phyloP scores from a whole-genome alignment of 352 stramenopile species.

The Phytopythium vexans region DNA sequence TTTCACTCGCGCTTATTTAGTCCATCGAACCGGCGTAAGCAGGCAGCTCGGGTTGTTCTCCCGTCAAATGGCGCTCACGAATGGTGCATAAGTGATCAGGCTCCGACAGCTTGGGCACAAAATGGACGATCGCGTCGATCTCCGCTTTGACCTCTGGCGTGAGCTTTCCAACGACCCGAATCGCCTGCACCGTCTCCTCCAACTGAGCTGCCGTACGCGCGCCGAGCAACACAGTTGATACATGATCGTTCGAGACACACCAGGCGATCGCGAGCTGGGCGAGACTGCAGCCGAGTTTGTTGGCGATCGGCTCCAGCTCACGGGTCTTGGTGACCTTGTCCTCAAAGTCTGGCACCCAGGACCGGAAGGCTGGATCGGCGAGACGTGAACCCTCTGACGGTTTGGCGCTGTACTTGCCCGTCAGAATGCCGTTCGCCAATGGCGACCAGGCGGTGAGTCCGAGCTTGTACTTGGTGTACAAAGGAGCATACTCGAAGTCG shows the following conservation, averaged over 20 bases:
- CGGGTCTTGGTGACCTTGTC: slow-evolving; percentile 30
- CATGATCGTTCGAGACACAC: slow-evolving; percentile 56
- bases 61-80: too few relatives aligned
- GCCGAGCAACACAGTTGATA: slow-evolving; percentile 51
- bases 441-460: slow-evolving; percentile 44
- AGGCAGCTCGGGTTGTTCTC: too few relatives aligned
- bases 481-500: slow-evolving; percentile 33
- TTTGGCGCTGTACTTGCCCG: slow-evolving; percentile 42
- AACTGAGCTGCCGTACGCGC: slow-evolving; percentile 52
- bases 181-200: slow-evolving; percentile 49
- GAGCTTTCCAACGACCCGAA: slow-evolving; percentile 41
- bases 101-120: slow-evolving; percentile 28
- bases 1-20: too few relatives aligned
- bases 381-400: slow-evolving; percentile 25
- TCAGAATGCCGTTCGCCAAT: slow-evolving; percentile 34
- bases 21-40: too few relatives aligned
- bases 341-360: too few relatives aligned
- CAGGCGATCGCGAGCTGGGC: too few relatives aligned
- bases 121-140: slow-evolving; percentile 49
- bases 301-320: slow-evolving; percentile 26
- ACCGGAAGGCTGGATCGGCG: too few relatives aligned
- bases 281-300: slow-evolving; percentile 44
- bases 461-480: slow-evolving; percentile 43
- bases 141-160: slow-evolving; percentile 46
- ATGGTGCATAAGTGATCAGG: too few relatives aligned